phyloP scores from a whole-genome alignment of 1,139 yeast species.

The Geotrichum bryndzae region DNA sequence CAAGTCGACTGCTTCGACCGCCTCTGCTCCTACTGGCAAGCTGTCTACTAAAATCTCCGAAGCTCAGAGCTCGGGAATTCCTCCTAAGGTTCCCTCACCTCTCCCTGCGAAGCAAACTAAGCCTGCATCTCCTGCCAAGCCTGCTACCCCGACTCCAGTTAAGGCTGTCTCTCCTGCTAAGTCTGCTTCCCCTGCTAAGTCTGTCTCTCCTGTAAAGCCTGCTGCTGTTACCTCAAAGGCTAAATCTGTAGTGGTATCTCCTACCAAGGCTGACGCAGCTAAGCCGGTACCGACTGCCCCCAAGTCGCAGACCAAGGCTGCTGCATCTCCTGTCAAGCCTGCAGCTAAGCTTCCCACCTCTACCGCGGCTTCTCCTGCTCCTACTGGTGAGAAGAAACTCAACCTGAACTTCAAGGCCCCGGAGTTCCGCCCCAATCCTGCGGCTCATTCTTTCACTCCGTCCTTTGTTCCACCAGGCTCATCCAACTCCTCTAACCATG shows the following conservation, averaged over 20 bases:
- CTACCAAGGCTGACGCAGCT: not conserved
- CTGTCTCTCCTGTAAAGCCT: slow-evolving; percentile 4
- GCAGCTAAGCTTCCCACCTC: slow-evolving; percentile 14
- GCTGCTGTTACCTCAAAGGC: slow-evolving; percentile 8
- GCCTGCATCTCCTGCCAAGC: not conserved
- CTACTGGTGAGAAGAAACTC: slow-evolving; percentile 21
- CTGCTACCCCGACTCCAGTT: slow-evolving; percentile 7
- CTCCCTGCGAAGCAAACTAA: slow-evolving; percentile 11
- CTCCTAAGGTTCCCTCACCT: slow-evolving; percentile 17
- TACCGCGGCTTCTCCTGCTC: slow-evolving; percentile 12
- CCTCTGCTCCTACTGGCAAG: slow-evolving; percentile 17
- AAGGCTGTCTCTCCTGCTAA: slow-evolving; percentile 7
- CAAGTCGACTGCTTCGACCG: slow-evolving; percentile 1
- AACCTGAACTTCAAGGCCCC: slow-evolving; percentile 54
- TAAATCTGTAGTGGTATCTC: slow-evolving; percentile 7
- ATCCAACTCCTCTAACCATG: slow-evolving; percentile 14
- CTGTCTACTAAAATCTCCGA: slow-evolving; percentile 13
- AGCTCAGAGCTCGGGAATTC: slow-evolving; percentile 10
- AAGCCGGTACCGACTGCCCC: not conserved
- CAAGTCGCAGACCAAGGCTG: not conserved
- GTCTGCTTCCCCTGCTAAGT: slow-evolving; percentile 9
- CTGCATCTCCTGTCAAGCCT: slow-evolving; percentile 12
- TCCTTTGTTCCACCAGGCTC: slow-evolving; percentile 31
- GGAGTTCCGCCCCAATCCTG: slow-evolving; percentile 63
- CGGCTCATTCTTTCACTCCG: slow-evolving; percentile 68